These are phyloP conservation scores for Trichoderma oligosporum DNA, from an alignment of 2,329 filamentous ascomycete genomes.

Conservation along the genomic window DNA sequence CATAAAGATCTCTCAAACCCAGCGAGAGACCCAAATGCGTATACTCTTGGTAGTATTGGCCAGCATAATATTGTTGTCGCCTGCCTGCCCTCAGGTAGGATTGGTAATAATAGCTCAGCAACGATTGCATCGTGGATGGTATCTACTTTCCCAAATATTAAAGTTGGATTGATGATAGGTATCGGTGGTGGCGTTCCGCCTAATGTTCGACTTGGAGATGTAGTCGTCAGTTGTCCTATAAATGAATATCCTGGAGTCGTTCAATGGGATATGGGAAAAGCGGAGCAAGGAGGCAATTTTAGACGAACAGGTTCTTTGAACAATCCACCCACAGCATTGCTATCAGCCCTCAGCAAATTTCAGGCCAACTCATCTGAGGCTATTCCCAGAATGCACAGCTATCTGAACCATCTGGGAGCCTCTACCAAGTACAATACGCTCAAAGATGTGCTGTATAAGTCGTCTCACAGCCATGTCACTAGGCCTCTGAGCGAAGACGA, in stretches of 20 bases:
- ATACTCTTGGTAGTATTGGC: slow-evolving; percentile 28
- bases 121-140: slow-evolving; percentile 31
- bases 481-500: background rate
- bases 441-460: background rate
- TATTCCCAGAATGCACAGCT: background rate
- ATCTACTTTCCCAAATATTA: slow-evolving; percentile 29
- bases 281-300: background rate
- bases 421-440: background rate
- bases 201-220: slow-evolving; percentile 18
- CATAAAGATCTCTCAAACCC: background rate
- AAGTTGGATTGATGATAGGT: slow-evolving; percentile 23
- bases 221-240: slow-evolving; percentile 17
- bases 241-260: background rate
- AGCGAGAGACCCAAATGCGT: slow-evolving; percentile 22
- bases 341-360: background rate
- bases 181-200: slow-evolving; percentile 23
- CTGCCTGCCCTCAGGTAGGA: slow-evolving; percentile 30
- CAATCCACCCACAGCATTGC: background rate
- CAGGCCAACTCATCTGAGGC: background rate
- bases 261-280: background rate
- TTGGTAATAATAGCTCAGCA: slow-evolving; percentile 30
- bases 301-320: background rate
- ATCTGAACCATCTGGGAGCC: background rate
- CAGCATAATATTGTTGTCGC: slow-evolving; percentile 32
- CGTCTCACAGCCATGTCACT: background rate